Evolutionary conservation across 2,329 filamentous ascomycete species (phyloP).

Genomic region (Septoria petroselini): DNA sequence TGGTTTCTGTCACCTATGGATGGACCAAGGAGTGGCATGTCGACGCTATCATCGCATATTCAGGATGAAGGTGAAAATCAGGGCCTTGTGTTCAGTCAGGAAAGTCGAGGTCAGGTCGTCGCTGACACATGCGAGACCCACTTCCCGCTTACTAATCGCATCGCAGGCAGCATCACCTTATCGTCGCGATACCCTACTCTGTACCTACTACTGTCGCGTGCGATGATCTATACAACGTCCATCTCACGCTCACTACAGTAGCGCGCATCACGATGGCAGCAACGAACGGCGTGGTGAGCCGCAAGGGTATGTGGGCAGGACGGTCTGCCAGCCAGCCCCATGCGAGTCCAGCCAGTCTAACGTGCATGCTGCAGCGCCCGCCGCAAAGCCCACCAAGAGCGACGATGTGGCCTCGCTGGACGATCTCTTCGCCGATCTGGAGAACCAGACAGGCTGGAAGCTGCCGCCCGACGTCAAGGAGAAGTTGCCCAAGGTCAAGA

Average conservation of each 20-base stretch:
- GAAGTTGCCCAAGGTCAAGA: conserved; percentile 33
- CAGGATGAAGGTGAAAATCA: too few species aligned
- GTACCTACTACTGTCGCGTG: neutral
- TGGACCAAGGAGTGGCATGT: conserved; percentile 23
- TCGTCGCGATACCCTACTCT: conserved; percentile 1
- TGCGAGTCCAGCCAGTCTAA: conserved; percentile 18
- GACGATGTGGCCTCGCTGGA: conserved; percentile 29
- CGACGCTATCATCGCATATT: conserved; percentile 1
- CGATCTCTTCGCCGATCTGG: conserved; percentile 35
- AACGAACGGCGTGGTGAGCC: conserved; percentile 33
- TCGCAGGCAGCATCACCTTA: neutral
- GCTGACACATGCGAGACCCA: conserved; percentile 5
- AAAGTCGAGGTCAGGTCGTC: neutral
- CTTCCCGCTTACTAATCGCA: conserved; percentile 1
- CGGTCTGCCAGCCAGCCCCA: neutral
- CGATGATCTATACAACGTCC: neutral
- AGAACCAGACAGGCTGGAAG: conserved; percentile 22
- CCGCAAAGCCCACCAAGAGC: conserved; percentile 21
- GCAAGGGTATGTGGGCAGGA: conserved; percentile 32
- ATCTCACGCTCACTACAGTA: conserved; percentile 1
- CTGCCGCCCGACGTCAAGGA: conserved; percentile 33
- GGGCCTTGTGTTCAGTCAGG: too few species aligned
- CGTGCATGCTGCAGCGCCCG: conserved; percentile 26
- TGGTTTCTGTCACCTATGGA: conserved; percentile 38
- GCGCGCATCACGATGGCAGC: conserved; percentile 27